Evolutionary conservation across 176 grass and related monocot genomes (phyloP), one percentile per base, ranked within the genome.

Genomic region (Triticum turgidum): DNA sequence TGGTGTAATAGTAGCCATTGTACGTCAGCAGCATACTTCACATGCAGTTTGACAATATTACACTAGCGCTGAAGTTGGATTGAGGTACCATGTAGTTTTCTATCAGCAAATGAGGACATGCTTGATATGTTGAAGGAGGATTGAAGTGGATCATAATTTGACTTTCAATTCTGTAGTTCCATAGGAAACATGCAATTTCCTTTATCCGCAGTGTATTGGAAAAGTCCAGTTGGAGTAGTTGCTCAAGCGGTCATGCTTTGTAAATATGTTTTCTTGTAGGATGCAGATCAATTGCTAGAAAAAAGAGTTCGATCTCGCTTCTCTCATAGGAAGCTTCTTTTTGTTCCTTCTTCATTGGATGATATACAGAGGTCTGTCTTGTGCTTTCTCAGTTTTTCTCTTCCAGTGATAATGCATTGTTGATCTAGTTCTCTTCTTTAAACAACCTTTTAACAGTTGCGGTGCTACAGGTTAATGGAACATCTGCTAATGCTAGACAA

Each of bases 231-330:
- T 49, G 38, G 41, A 72, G 34, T 63, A 3, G 5, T 34, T 49
- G 20, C 7, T 83, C 20, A 78, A 79, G 62, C 18, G n/a, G 11
- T 6, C 17, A 11, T 32, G 24, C 44, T 6, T 86, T 79, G 61
- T 74, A 77, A 69, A 22, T 30, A 9, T 0, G 21, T 45, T 69
- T 45, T 72, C 69, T 83, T 91, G 32, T 80, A 98, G 96, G 96
- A 95, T 82, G 93, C 96, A 52, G 93, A 98, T 71, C 93, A 98
- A 71, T 84, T 93, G 65, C 89, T 98, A 84, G 96, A 98, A 25
- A 98, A 98, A 98, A 94, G 96, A 84, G 93, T 95, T 87, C 88
- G 96, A 54, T 98, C 96, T 37, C 88, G 96, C 42, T 95, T 98
- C 81, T 95, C 93, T 82, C 91, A 93, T 27, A 93, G 88, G 80